Evolutionary conservation across 345 rosid species (phyloP).

Genomic region (Sonneratia caseolaris): DNA sequence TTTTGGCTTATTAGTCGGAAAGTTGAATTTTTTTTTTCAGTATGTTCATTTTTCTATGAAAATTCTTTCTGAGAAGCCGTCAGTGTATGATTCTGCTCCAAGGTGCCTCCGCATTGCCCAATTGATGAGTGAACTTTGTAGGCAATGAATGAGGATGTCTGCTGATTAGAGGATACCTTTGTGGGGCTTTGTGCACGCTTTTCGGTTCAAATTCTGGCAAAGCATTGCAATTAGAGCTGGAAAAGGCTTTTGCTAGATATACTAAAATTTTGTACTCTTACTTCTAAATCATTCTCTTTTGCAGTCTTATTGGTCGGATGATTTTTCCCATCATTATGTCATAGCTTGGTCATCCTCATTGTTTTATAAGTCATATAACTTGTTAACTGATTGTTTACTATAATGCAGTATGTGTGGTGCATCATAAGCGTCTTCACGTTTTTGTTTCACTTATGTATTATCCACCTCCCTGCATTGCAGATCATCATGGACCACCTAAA

Average conservation of each 20-base stretch:
- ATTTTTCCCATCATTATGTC: not conserved
- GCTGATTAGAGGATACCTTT: not conserved
- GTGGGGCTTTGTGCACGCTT: too few relatives aligned
- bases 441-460: not conserved
- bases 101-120: not conserved
- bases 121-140: not conserved
- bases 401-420: not conserved
- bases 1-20: not conserved
- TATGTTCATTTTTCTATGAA: not conserved
- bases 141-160: not conserved
- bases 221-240: not conserved
- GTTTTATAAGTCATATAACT: not conserved
- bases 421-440: not conserved
- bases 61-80: too few relatives aligned
- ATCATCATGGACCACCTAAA: conserved; percentile 81
- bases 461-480: conserved; percentile 22
- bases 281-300: not conserved
- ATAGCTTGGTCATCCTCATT: not conserved
- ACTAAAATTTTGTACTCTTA: not conserved
- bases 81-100: too few relatives aligned
- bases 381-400: not conserved
- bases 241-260: not conserved
- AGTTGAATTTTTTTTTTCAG: not conserved
- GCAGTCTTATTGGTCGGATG: not conserved
- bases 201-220: not conserved